A percentile compares a stretch with the other conserved stretches of the same genome.
phyloP scores from a whole-genome alignment of 306 rosid genomes.

The Corylus avellana region DNA sequence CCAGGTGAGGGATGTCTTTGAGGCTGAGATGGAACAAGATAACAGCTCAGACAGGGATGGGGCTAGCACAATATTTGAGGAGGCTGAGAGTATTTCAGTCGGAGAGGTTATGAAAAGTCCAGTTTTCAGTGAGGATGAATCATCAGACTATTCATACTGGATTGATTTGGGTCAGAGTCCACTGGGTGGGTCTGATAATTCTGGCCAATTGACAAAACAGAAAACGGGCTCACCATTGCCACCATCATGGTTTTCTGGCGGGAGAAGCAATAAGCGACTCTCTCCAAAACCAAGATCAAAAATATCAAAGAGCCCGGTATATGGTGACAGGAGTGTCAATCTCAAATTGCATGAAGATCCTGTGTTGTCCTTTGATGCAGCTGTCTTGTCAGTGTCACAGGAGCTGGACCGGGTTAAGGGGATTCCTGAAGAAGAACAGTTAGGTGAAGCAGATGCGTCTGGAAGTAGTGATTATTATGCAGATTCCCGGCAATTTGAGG shows the following conservation, averaged over 20 bases:
- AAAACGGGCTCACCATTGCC: constrained; percentile 80
- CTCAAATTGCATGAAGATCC: constrained; percentile 48
- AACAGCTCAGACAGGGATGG: constrained; percentile 87
- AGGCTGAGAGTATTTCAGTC: constrained; percentile 77
- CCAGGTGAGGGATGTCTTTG: constrained; percentile 92
- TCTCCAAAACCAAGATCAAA: constrained; percentile 71
- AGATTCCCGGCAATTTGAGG: constrained; percentile 35
- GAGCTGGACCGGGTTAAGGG: constrained; percentile 75
- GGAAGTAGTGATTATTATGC: constrained; percentile 43
- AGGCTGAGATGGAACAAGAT: constrained; percentile 90
- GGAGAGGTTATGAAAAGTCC: constrained; percentile 99
- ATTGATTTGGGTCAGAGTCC: constrained; percentile 99
- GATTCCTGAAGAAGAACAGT: constrained; percentile 61
- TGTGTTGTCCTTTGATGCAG: constrained; percentile 88
- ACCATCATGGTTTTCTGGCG: constrained; percentile 72
- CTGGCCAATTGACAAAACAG: constrained; percentile 54
- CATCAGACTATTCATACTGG: constrained; percentile 89
- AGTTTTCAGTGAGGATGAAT: constrained; percentile 92
- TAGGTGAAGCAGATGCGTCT: constrained; percentile 36
- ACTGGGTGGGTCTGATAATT: constrained; percentile 61
- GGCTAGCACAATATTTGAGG: constrained; percentile 95
- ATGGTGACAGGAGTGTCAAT: constrained; percentile 59
- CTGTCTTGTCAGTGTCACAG: constrained; percentile 74
- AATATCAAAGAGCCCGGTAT: constrained; percentile 73
- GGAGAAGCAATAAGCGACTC: constrained; percentile 50